phyloP scores from a whole-genome alignment of 1,284 basidiomycete genomes.

The Kalmanozyma brasiliensis region DNA sequence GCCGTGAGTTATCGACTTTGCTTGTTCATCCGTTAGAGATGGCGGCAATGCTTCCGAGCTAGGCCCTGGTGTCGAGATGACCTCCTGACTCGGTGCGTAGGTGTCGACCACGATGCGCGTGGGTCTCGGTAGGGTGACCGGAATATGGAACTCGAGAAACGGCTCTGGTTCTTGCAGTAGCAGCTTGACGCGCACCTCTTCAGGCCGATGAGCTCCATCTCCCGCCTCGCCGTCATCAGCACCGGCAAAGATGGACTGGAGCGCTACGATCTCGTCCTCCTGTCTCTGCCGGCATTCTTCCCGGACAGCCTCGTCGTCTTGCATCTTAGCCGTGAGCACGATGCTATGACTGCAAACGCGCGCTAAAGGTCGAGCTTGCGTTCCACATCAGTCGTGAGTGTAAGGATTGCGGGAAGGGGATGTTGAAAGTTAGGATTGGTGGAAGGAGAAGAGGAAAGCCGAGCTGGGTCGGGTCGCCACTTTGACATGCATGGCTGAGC shows the following conservation, averaged over 20 bases:
- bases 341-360: conserved; percentile 21
- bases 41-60: neutral
- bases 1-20: too few species aligned
- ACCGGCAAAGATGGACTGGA: conserved; percentile 47
- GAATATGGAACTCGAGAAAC: conserved; percentile 20
- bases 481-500: conserved; percentile 10
- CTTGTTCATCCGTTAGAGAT: too few species aligned
- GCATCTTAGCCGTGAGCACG: conserved; percentile 5
- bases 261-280: conserved; percentile 46
- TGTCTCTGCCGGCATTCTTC: conserved; percentile 41
- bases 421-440: neutral
- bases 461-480: neutral
- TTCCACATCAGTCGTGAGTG: too few species aligned
- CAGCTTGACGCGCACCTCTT: conserved; percentile 17
- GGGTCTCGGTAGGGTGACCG: conserved; percentile 29
- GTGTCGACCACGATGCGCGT: conserved; percentile 26
- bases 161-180: conserved; percentile 15
- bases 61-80: neutral
- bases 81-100: neutral
- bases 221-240: neutral
- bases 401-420: neutral
- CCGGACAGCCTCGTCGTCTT: conserved; percentile 11
- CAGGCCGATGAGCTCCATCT: neutral
- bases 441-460: conserved; percentile 1
- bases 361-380: too few species aligned